Percentiles rank a stretch among this genome's conserved stretches.
These are phyloP conservation scores for Letharia columbiana DNA, from an alignment of 495 filamentous ascomycete species.

Conservation along the genomic window DNA sequence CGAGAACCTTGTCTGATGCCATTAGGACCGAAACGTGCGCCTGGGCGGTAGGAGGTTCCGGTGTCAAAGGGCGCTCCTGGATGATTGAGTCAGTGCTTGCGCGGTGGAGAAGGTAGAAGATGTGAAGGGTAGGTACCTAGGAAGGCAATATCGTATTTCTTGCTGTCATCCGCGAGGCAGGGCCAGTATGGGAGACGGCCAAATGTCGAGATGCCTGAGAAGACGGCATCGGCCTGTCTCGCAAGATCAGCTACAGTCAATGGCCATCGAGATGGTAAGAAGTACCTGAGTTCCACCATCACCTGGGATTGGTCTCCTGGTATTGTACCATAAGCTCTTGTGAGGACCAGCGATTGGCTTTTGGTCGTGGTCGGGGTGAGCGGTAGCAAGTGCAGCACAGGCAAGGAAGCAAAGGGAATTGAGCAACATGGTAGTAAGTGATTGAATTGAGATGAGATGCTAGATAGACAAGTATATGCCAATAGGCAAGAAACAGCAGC, in stretches of 20 bases:
- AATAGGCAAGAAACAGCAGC: too few species aligned
- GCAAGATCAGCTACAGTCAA: conserved; percentile 11
- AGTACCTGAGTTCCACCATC: conserved; percentile 58
- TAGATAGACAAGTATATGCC: background rate
- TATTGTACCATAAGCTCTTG: conserved; percentile 51
- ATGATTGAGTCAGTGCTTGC: background rate
- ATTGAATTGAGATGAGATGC: conserved; percentile 10
- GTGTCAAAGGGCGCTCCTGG: conserved; percentile 55
- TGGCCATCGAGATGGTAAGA: background rate
- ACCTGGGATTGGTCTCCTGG: conserved; percentile 53
- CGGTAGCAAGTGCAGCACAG: conserved; percentile 35
- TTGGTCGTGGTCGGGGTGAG: conserved; percentile 48
- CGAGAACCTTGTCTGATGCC: conserved; percentile 75
- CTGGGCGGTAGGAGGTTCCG: conserved; percentile 69
- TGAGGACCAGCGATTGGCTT: conserved; percentile 49
- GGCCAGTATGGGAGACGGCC: conserved; percentile 70
- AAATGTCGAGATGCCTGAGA: conserved; percentile 67
- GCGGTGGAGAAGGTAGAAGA: background rate
- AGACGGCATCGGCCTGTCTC: conserved; percentile 58
- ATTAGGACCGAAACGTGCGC: conserved; percentile 73
- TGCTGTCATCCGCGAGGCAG: conserved; percentile 60
- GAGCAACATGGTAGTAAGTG: conserved; percentile 2
- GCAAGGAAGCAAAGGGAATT: conserved; percentile 18
- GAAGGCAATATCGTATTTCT: conserved; percentile 76
- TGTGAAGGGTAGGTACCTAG: conserved; percentile 40